Conservation (phyloP, 768 basidiomycete species). For the Boletus subcaerulescens region DNA sequence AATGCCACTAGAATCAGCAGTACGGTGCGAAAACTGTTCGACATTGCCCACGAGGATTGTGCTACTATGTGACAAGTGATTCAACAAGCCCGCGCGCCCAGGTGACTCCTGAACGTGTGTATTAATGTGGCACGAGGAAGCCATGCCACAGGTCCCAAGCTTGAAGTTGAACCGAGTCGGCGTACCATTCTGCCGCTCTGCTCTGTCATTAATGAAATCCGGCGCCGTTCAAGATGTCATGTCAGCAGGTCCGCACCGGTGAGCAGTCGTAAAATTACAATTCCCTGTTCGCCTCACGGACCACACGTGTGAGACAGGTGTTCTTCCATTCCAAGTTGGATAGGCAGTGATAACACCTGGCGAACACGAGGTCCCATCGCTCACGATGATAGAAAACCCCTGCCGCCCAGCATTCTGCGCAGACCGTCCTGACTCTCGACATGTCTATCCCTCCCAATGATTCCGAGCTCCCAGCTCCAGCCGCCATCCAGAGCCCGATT, state of each 20-base stretch:
- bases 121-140: too few species aligned
- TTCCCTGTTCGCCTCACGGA: constrained; percentile 7
- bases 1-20: too few species aligned
- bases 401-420: constrained; percentile 2
- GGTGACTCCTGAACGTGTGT: too few species aligned
- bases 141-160: too few species aligned
- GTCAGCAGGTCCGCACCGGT: background rate
- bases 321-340: constrained; percentile 17
- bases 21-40: too few species aligned
- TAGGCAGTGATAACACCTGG: constrained; percentile 33
- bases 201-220: background rate
- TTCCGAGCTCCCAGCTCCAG: constrained; percentile 11
- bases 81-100: too few species aligned
- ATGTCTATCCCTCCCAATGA: constrained; percentile 24
- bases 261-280: background rate
- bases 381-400: constrained; percentile 28
- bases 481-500: constrained; percentile 20
- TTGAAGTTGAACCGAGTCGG: too few species aligned
- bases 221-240: background rate
- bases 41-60: too few species aligned
- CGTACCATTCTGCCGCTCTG: too few species aligned
- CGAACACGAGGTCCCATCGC: constrained; percentile 26
- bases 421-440: constrained; percentile 15
- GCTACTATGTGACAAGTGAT: too few species aligned
- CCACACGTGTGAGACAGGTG: constrained; percentile 22